Evolutionary conservation across 441 rosid genomes (phyloP), one percentile per base, ranked within the genome.

Genomic region (Flueggea neowawraea): DNA sequence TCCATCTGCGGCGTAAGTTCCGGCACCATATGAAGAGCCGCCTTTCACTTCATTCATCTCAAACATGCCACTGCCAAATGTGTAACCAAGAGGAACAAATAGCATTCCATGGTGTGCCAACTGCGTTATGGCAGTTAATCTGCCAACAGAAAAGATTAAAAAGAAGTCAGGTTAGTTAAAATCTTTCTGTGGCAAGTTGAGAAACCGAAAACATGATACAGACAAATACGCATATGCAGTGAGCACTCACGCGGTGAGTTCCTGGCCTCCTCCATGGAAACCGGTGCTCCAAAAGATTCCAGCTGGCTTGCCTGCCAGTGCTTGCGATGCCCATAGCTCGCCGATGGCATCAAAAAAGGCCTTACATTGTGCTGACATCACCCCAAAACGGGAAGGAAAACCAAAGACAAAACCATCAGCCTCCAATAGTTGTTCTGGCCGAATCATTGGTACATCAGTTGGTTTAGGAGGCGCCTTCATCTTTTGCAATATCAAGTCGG

Each of bases 221-320:
- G 4, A 47, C 50, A 47, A 47, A 47, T 9, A 36, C 41, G 41
- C 9, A 47, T 12, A 47, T 47, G 50, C 14, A 4, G 53, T 10
- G n/a, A 33, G 36, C 11, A 16, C 28, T 22, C 67, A 93, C 96
- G 98, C 97, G 2, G 92, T 73, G 51, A 90, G 97, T 73, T 93
- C 98, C 72, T 93, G 96, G 59, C 98, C 98, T 62, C 95, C 98
- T n/a, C 97, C 96, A 52, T 80, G 90, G 69, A 90, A 93, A 54
- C 98, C 98, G 1, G 97, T 90, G 69, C 96, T 90, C 97, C 98
- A 93, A 74, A 90, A 93, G 76, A 93, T 84, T 53, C 98, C 97
- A 1, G 97, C 98, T 2, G 98, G 98, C 70, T 93, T 93, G 22
- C 98, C 98, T 0, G 98, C 95, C 9, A 90, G 97, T 62, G 87